These are phyloP conservation scores for Spathaspora passalidarum DNA, from an alignment of 805 yeast species.

Conservation along the genomic window DNA sequence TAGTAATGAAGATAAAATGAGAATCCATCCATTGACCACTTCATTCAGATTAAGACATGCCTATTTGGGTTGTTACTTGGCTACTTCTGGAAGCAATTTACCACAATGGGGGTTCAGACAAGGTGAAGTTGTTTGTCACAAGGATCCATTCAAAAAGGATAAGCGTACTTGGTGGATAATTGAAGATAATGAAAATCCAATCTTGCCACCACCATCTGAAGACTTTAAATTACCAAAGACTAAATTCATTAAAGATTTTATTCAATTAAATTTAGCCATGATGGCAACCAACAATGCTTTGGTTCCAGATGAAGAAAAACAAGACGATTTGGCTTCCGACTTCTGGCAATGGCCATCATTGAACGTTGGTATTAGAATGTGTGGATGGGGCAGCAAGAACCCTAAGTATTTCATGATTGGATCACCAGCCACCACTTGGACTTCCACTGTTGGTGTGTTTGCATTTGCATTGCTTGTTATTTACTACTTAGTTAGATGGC, in stretches of 20 bases:
- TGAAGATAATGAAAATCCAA: constrained; percentile 62
- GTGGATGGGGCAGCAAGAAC: constrained; percentile 60
- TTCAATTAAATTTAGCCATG: constrained; percentile 74
- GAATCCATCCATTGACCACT: constrained; percentile 78
- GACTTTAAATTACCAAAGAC: constrained; percentile 71
- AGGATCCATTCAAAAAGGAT: constrained; percentile 64
- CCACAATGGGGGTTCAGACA: constrained; percentile 99
- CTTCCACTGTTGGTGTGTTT: constrained; percentile 61
- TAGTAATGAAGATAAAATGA: constrained; percentile 49
- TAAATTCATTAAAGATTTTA: constrained; percentile 65
- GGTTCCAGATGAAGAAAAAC: constrained; percentile 70
- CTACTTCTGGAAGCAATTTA: constrained; percentile 74
- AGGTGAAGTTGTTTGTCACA: constrained; percentile 87
- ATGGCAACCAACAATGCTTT: constrained; percentile 81
- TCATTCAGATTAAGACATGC: constrained; percentile 73
- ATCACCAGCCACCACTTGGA: constrained; percentile 68
- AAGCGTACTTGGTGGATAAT: constrained; percentile 89
- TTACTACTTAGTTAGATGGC: constrained; percentile 53
- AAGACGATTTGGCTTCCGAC: constrained; percentile 65
- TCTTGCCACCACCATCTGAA: constrained; percentile 57
- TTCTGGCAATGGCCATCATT: constrained; percentile 87
- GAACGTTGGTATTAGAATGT: constrained; percentile 69
- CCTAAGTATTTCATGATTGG: constrained; percentile 66
- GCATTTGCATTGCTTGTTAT: constrained; percentile 47
- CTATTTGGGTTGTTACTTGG: constrained; percentile 76